phyloP scores from a whole-genome alignment of 257 asterid genomes.

The Leptodermis oblonga region DNA sequence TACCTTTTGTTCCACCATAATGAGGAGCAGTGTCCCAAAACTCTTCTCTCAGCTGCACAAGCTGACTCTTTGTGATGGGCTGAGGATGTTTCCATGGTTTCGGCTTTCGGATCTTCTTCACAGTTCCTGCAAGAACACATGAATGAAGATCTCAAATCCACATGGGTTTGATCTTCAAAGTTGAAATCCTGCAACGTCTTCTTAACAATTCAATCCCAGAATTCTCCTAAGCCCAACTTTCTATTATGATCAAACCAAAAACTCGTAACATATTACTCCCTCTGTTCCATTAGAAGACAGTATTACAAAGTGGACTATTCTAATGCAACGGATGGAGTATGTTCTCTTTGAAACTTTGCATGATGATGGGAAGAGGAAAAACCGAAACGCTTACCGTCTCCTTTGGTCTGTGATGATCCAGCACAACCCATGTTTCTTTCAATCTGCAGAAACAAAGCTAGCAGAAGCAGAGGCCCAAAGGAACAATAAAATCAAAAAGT shows the following conservation, averaged over 20 bases:
- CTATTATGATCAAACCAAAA: not conserved
- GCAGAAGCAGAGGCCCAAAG: not conserved
- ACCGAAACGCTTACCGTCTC: slow-evolving; percentile 31
- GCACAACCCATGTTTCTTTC: slow-evolving; percentile 64
- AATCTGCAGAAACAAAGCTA: slow-evolving; percentile 9
- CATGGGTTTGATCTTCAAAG: not conserved
- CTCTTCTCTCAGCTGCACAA: slow-evolving; percentile 71
- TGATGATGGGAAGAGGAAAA: not conserved
- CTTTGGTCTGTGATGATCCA: slow-evolving; percentile 61
- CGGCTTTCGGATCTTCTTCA: slow-evolving; percentile 56
- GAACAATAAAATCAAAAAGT: not conserved
- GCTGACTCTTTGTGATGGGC: slow-evolving; percentile 76
- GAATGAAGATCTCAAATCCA: not conserved
- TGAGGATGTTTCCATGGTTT: slow-evolving; percentile 87
- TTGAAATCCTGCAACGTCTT: not conserved
- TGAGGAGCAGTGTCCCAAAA: slow-evolving; percentile 95
- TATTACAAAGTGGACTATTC: too few relatives aligned
- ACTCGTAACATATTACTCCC: not conserved
- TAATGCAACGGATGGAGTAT: too few relatives aligned
- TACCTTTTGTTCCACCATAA: slow-evolving; percentile 81
- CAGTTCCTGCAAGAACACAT: slow-evolving; percentile 29
- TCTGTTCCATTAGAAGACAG: too few relatives aligned
- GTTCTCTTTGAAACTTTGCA: not conserved
- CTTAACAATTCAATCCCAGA: not conserved
- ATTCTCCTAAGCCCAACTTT: not conserved